These are phyloP conservation scores for Colletotrichum orchidophilum DNA, from an alignment of 2,329 filamentous ascomycete genomes.

Conservation along the genomic window DNA sequence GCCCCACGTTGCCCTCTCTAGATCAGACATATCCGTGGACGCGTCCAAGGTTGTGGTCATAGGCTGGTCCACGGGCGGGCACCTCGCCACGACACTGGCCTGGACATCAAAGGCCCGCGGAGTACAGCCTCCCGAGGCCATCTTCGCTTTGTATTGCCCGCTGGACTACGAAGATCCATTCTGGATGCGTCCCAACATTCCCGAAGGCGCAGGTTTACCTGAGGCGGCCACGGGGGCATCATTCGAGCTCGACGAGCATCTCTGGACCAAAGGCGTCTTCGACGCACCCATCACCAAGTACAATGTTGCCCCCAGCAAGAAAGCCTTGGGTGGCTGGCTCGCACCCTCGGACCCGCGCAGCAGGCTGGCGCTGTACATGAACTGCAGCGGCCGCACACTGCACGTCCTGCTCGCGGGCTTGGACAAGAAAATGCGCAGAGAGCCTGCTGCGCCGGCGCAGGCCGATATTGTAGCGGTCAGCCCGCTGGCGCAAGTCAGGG, in stretches of 20 bases:
- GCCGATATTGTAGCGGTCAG: conserved; percentile 36
- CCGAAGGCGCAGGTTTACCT: no score
- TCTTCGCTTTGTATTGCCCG: conserved; percentile 17
- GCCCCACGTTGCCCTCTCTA: no score
- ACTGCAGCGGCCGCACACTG: neutral
- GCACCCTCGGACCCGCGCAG: neutral
- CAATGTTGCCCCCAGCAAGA: neutral
- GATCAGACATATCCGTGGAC: no score
- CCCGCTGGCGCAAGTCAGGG: conserved; percentile 43
- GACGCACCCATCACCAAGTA: conserved; percentile 38
- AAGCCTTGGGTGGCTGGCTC: conserved; percentile 37
- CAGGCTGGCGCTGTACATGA: neutral
- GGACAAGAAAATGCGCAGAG: neutral
- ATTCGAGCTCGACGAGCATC: neutral
- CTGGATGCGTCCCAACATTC: neutral
- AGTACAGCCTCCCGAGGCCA: conserved; percentile 44
- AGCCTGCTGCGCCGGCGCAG: neutral
- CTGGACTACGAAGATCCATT: conserved; percentile 14
- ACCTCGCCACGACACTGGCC: conserved; percentile 53
- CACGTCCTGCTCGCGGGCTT: neutral
- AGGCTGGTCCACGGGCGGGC: conserved; percentile 60
- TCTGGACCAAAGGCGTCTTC: neutral
- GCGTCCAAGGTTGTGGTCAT: conserved; percentile 53
- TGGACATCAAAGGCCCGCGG: conserved; percentile 45
- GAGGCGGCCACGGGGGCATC: no score